Evolutionary conservation across 768 basidiomycete species (phyloP).

Genomic region (Galerina sulciceps): DNA sequence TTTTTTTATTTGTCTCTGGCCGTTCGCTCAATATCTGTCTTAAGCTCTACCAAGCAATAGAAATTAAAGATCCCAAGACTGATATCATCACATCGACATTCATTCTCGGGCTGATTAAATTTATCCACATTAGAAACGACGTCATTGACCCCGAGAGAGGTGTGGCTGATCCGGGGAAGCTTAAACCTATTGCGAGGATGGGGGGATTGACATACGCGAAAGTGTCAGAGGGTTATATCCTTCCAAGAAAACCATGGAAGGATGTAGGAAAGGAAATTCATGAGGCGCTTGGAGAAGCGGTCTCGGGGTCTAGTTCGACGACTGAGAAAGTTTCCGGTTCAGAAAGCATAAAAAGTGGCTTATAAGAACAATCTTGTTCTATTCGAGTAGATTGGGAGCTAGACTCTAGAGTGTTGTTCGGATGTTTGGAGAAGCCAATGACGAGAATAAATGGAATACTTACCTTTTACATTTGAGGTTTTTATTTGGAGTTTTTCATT

Average conservation of each 20-base stretch:
- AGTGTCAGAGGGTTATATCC: conserved; percentile 53
- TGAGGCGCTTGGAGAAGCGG: background rate
- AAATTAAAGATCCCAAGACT: conserved; percentile 44
- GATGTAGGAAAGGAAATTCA: conserved; percentile 37
- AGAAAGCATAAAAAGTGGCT: too few species aligned
- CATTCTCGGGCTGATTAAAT: conserved; percentile 57
- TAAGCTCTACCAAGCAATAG: conserved; percentile 47
- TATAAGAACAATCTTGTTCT: too few species aligned
- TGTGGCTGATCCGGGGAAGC: conserved; percentile 49
- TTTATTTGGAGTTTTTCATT: too few species aligned
- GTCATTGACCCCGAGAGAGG: conserved; percentile 42
- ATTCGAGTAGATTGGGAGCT: too few species aligned
- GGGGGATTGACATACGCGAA: conserved; percentile 54
- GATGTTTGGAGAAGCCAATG: too few species aligned
- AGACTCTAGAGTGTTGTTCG: too few species aligned
- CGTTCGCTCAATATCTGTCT: conserved; percentile 27
- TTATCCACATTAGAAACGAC: conserved; percentile 61
- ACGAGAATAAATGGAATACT: too few species aligned
- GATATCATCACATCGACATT: conserved; percentile 40
- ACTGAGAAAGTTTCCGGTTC: background rate
- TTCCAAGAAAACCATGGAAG: conserved; percentile 57
- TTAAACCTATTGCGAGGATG: conserved; percentile 54
- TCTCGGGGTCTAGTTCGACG: background rate
- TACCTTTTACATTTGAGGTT: too few species aligned
- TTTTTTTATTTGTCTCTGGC: background rate